Conservation (phyloP, 1,284 basidiomycete genomes). For the Ganoderma sinense region DNA sequence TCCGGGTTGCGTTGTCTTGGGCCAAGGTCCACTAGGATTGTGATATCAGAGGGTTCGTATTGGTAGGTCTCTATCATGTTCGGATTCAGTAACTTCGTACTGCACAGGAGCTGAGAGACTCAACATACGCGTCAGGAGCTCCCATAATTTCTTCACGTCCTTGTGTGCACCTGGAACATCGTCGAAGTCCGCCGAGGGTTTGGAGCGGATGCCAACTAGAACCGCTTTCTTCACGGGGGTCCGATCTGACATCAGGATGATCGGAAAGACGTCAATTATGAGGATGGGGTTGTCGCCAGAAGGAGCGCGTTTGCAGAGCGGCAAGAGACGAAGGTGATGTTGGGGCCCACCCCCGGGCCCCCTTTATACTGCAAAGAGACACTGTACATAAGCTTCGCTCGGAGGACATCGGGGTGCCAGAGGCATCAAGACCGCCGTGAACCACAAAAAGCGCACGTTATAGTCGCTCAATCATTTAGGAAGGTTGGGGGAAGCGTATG, state of each 20-base stretch:
- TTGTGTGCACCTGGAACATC: neutral
- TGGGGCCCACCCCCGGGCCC: too few species aligned
- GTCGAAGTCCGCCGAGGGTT: neutral
- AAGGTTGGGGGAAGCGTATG: too few species aligned
- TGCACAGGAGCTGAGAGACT: neutral
- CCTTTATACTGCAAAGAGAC: too few species aligned
- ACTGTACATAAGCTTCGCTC: too few species aligned
- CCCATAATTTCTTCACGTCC: neutral
- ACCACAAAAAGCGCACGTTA: too few species aligned
- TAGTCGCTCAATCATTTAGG: too few species aligned
- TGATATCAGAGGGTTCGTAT: constrained; percentile 23
- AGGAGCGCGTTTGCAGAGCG: too few species aligned
- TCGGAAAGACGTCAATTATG: neutral
- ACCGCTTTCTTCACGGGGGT: neutral
- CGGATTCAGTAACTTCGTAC: neutral
- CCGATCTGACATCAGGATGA: neutral
- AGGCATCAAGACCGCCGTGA: too few species aligned
- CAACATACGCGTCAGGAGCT: neutral
- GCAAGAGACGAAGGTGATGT: too few species aligned
- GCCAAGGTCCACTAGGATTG: constrained; percentile 26
- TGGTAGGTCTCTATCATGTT: neutral
- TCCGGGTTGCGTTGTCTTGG: neutral
- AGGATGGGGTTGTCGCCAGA: too few species aligned
- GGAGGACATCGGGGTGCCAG: too few species aligned
- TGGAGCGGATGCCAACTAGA: neutral